Evolutionary conservation across 768 basidiomycete species (phyloP), one percentile per base, ranked within the genome.

Genomic region (Mrakia blollopis): DNA sequence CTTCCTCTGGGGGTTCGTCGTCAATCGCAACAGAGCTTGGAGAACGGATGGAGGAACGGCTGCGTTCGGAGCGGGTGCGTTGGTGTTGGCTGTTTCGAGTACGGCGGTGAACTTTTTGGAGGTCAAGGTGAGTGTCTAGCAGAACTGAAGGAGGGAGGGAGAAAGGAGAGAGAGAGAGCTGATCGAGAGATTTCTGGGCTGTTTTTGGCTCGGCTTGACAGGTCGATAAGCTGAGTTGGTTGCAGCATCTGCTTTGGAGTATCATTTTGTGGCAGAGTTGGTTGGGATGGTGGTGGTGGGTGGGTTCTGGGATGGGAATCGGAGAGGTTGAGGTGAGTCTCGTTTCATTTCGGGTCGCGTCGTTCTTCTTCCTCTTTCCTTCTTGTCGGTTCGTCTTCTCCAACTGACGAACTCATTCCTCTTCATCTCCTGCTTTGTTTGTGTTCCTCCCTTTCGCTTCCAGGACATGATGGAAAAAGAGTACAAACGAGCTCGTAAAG

Each of bases 1-100:
- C 77, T 86, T 93, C 82, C 89, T 97, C 78, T 99, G 97, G 97
- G 97, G 97, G 47, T 87, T 92, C 78, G 85, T 92, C 76, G 88
- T 98, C 79, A 98, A 98, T 82, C 89, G 94, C 32, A 87, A 88
- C 65, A 89, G 92, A 72, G 97, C 97, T 3, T 99, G 97, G 97
- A 89, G 96, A 50, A 92, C 91, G 0, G 96, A 98, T 80, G 97
- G 97, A 21, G 95, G 96, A 13, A 98, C 97, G 0, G 94, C 94
- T 0, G 91, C 90, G 0, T 99, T 99, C 80, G 97, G 97, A 25
- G 88, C 87, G 25, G 92, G 91, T 3, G 92, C 95, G 0, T 87
- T 98, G 76, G 80, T 87, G 1, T 87, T 99, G n/a, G 94, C 96
- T 16, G 81, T 94, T 69, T 84, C 91, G 60, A 91, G 91, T 74